Base-by-base conservation (phyloP, 805 yeast species). In the Blastobotrys parvus region DNA sequence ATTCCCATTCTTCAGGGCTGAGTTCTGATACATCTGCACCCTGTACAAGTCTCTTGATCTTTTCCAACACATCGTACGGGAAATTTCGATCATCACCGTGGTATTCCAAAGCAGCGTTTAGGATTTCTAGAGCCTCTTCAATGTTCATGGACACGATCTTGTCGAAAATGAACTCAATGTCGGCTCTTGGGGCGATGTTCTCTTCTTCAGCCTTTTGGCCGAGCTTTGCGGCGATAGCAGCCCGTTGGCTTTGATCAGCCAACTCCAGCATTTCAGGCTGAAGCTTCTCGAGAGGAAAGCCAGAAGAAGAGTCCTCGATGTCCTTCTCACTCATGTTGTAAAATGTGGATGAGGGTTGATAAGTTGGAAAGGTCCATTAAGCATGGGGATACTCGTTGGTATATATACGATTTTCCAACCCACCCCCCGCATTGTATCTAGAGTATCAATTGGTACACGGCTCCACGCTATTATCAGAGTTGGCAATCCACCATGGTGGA, bases 41-140 rank as follows among this genome's bases (percentile, higher is more conserved):
- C 23, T 48, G 20, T 13, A 52, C 45, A 8, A 52, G 43, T 16
- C 20, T 25, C 38, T 45, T 33, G 25, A 72, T 59, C 41, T 63
- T 62, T 3, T 58, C 59, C 49, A 64, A 64, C 33, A 67, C 69
- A 2, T 51, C 58, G 3, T 44, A 45, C n/a, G 72, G 69, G 46
- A 75, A 64, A 52, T 74, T 75, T 27, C 68, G 67, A 52, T 77
- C 82, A 41, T 65, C 71, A 3, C 51, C 53, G 48, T 74, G 77
- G 11, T 69, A 65, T 0, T 50, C 64, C 2, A 69, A 46, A 3
- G 72, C 69, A n/a, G 62, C 57, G 23, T 58, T 51, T 30, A 78
- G 54, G 27, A 74, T 65, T 6, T 59, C 60, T 1, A 65, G 25
- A 0, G 77, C 67, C 37, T 71, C 72, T 2, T 61, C 68, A 8